Evolutionary conservation across 2,329 filamentous ascomycete genomes (phyloP), one percentile per base, ranked within the genome.

Genomic region (Rugonectria rugulosa): DNA sequence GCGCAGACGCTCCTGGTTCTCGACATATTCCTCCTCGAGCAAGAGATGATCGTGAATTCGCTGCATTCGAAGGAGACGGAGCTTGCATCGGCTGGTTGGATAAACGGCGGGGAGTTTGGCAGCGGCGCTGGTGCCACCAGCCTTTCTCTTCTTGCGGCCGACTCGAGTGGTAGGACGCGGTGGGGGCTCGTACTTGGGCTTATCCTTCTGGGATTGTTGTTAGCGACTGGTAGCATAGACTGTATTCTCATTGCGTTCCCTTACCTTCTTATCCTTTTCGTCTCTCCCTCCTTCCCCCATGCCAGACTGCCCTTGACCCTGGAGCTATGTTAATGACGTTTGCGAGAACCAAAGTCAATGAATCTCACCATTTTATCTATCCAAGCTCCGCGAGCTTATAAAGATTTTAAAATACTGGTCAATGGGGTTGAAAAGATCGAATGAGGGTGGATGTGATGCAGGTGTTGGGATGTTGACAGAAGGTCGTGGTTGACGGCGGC

Each of bases 171-270:
- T 99, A 61, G 95, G 95, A 71, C 94, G 89, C 76, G 95, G 95
- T 67, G 95, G 95, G 63, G 95, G 95, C 78, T 99, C 95, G 83
- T 99, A 99, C 90, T 97, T 98, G 73, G 95, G 95, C 88, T 99
- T 99, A 62, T 99, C 94, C 85, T 99, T 98, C 94, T 97, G 70
- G 67, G 57, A 31, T 21, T 40, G 56, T 3, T 48, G 55, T 74
- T 59, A 72, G 61, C 40, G 4, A n/a, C n/a, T 12, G 19, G 15
- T 6, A 29, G 24, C 14, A 26, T 34, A 10, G 21, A 8, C 19
- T 47, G 10, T 5, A 10, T 9, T 23, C n/a, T n/a, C n/a, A n/a
- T n/a, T n/a, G 21, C 21, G 48, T 27, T 41, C 24, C 52, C 74
- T 51, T 78, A 91, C 94, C 86, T 98, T 98, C 85, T 98, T 97